phyloP scores from a whole-genome alignment of 306 rosid species.

The Cucurbita ficifolia region DNA sequence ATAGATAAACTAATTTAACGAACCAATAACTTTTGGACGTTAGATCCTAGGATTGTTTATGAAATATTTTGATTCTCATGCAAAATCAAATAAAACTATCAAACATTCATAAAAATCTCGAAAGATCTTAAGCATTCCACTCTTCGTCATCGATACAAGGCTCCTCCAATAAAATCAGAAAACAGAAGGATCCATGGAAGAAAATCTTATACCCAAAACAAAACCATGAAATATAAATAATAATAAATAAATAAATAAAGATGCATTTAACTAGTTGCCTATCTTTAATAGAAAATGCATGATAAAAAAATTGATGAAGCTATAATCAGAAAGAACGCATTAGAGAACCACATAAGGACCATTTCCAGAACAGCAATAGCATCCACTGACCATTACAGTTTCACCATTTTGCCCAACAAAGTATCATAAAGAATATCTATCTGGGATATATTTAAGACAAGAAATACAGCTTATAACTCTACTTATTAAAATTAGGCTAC shows the following conservation, averaged over 20 bases:
- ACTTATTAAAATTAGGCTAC: not conserved
- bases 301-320: not conserved
- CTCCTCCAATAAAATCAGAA: not conserved
- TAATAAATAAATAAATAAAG: not conserved
- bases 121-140: not conserved
- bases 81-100: not conserved
- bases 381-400: not conserved
- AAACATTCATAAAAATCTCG: not conserved
- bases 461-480: not conserved
- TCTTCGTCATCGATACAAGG: not conserved
- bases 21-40: not conserved
- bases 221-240: not conserved
- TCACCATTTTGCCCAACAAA: not conserved
- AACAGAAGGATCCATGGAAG: not conserved
- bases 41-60: not conserved
- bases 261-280: not conserved
- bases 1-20: not conserved
- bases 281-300: not conserved
- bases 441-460: not conserved
- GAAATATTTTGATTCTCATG: not conserved
- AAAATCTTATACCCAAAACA: not conserved
- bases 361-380: not conserved
- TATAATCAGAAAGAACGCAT: not conserved
- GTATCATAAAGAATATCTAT: not conserved
- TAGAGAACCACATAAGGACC: not conserved